Conservation (phyloP, 345 rosid genomes). For the Lepidium africanum region DNA sequence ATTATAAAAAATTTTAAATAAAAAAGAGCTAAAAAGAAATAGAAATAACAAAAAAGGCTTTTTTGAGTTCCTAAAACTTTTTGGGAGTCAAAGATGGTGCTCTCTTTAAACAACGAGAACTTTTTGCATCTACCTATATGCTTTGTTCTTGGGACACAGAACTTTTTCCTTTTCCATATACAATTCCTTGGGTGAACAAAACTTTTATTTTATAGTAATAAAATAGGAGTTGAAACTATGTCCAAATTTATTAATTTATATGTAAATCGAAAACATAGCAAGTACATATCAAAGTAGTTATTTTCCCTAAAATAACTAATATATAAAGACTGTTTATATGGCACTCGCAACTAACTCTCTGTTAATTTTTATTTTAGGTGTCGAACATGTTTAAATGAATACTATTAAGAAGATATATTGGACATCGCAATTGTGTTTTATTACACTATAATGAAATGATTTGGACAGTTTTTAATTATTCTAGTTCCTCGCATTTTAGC, state of each 20-base stretch:
- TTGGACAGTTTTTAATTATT: too few species aligned
- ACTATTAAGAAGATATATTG: neutral
- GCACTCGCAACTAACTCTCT: conserved; percentile 5
- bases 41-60: conserved; percentile 16
- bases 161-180: conserved; percentile 26
- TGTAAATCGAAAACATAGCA: conserved; percentile 3
- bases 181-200: conserved; percentile 18
- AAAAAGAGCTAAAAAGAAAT: neutral
- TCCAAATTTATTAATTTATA: neutral
- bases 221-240: conserved; percentile 27
- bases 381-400: neutral
- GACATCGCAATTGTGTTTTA: too few species aligned
- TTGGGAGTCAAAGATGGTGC: conserved; percentile 33
- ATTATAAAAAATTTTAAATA: neutral
- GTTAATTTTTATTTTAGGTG: neutral
- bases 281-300: neutral
- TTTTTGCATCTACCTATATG: conserved; percentile 30
- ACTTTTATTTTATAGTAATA: neutral
- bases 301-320: neutral
- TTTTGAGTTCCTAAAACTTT: conserved; percentile 34
- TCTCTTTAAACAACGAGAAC: conserved; percentile 15
- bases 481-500: too few species aligned
- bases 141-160: conserved; percentile 29
- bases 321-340: neutral
- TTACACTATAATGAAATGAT: too few species aligned